These are phyloP conservation scores for Magnusiomyces tetraspermus DNA, from an alignment of 1,139 yeast species.

Conservation along the genomic window DNA sequence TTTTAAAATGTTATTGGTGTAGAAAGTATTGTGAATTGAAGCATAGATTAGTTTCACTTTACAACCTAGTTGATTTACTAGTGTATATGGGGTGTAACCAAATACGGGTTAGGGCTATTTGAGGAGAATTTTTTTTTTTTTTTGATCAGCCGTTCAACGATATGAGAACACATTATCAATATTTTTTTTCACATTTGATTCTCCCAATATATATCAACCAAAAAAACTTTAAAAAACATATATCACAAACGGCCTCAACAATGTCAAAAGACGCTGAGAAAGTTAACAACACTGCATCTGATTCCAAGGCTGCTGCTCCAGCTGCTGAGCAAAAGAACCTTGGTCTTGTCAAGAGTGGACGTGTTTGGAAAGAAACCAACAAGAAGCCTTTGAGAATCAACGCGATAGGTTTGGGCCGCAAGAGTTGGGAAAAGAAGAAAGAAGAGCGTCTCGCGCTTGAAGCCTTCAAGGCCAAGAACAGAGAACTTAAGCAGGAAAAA, in stretches of 20 bases:
- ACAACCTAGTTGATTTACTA: too few relatives aligned
- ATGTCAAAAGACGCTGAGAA: background rate
- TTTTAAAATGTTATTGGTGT: background rate
- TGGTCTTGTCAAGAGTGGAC: conserved; percentile 19
- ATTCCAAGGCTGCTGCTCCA: background rate
- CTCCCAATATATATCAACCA: too few relatives aligned
- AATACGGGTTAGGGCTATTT: too few relatives aligned
- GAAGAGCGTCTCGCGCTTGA: conserved; percentile 25
- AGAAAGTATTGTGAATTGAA: background rate
- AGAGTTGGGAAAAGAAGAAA: conserved; percentile 32
- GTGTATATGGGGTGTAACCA: too few relatives aligned
- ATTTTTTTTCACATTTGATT: too few relatives aligned
- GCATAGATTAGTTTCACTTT: too few relatives aligned
- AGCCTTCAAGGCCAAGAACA: conserved; percentile 30
- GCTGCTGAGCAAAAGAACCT: background rate
- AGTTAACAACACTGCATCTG: background rate
- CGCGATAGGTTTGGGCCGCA: conserved; percentile 23
- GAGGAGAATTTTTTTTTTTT: too few relatives aligned
- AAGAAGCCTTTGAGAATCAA: conserved; percentile 29
- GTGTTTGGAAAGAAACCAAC: conserved; percentile 30
- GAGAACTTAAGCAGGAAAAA: conserved; percentile 34
- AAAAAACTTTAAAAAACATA: too few relatives aligned
- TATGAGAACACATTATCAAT: too few relatives aligned
- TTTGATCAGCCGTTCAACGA: too few relatives aligned
- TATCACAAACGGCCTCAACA: background rate